Evolutionary conservation across 2,329 filamentous ascomycete genomes (phyloP), one percentile per base, ranked within the genome.

Genomic region (Apiospora hydei): DNA sequence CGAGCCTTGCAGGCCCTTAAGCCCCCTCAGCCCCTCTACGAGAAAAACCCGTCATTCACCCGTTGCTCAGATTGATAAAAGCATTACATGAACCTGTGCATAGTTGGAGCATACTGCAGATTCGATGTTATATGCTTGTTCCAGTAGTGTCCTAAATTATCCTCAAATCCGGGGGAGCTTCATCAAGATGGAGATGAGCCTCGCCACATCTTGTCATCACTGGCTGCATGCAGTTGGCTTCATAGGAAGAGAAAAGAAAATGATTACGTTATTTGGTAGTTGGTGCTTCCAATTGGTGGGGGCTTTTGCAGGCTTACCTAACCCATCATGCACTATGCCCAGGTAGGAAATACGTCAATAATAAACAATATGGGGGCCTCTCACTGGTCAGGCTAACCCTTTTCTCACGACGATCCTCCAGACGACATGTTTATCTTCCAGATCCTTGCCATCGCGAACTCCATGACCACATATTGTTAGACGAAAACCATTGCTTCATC

Each of bases 311-410:
- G 34, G 57, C 57, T 41, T 64, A 64, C 34, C 30, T 64, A 64
- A 41, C 21, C 11, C 10, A n/a, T n/a, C 13, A 3, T 18, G 34
- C 4, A n/a, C 57, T 64, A 64, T 21, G 21, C 34, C 21, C 3
- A 8, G 41, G 41, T 64, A 64, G 57, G 57, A 64, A 64, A 64
- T 64, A 64, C 18, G 18, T 64, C 57, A 64, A 64, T 64, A 64
- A 24, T 64, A 64, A 64, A 64, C 57, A 64, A 64, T 41, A 41
- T 64, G 57, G 57, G 34, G 11, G 34, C 57, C 24, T 64, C 57
- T 64, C 57, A 64, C 57, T 64, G 57, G 57, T 41, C 57, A 64
- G 34, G 21, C 34, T n/a, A 64, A 41, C 18, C 34, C 57, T 41
- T 21, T 41, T 64, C 57, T 64, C 18, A 41, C 18, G 57, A n/a